Percentiles rank a stretch among this genome's conserved stretches.
phyloP scores from a whole-genome alignment of 768 basidiomycete genomes.

The Boletus rubroflammeus region DNA sequence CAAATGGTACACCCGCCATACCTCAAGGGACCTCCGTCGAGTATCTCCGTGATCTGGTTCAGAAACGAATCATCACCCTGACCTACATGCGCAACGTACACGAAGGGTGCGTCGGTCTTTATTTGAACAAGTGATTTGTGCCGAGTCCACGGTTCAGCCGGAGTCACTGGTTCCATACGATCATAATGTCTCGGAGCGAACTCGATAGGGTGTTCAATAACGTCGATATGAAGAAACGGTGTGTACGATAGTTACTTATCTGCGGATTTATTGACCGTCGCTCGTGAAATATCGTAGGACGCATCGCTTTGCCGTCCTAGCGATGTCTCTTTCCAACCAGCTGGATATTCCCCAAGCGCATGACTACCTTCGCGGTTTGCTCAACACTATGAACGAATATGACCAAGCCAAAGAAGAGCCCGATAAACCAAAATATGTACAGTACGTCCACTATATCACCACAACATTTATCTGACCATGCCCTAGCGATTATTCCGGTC shows the following conservation, averaged over 20 bases:
- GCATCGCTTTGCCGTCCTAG: slow-evolving; percentile 77
- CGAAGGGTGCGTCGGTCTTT: slow-evolving; percentile 61
- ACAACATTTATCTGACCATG: slow-evolving; percentile 7
- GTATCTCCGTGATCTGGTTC: slow-evolving; percentile 72
- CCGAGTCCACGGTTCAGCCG: slow-evolving; percentile 42
- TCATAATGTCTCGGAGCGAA: slow-evolving; percentile 70
- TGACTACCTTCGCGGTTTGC: slow-evolving; percentile 74
- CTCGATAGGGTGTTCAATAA: slow-evolving; percentile 75
- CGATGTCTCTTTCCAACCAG: slow-evolving; percentile 79
- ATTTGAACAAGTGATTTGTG: not conserved
- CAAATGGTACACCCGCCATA: slow-evolving; percentile 28
- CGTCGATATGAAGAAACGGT: slow-evolving; percentile 77
- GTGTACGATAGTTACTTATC: slow-evolving; percentile 15
- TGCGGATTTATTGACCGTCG: not conserved
- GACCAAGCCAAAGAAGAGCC: slow-evolving; percentile 60
- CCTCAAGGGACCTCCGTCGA: slow-evolving; percentile 71
- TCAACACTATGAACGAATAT: slow-evolving; percentile 70
- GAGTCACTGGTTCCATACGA: slow-evolving; percentile 86
- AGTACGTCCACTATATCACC: slow-evolving; percentile 4
- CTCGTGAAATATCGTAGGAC: slow-evolving; percentile 47
- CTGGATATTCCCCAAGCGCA: slow-evolving; percentile 78
- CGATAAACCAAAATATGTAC: slow-evolving; percentile 67
- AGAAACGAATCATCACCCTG: slow-evolving; percentile 81
- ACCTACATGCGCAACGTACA: slow-evolving; percentile 84
- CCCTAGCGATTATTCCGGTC: slow-evolving; percentile 56